These are phyloP conservation scores for Tuber magnatum DNA, from an alignment of 495 filamentous ascomycete genomes.

Conservation along the genomic window DNA sequence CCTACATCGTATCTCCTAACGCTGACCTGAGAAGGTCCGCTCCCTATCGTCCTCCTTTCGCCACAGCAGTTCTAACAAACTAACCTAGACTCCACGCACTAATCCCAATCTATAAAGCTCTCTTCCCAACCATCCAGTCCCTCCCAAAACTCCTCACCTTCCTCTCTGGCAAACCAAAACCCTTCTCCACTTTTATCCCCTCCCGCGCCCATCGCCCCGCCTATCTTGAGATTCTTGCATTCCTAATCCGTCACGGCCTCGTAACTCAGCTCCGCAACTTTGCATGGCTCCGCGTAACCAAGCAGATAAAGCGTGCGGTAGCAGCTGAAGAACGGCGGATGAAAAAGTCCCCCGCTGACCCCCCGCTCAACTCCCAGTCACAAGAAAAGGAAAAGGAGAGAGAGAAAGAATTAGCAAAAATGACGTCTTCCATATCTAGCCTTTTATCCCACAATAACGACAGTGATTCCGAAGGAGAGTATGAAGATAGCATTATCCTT, in stretches of 20 bases:
- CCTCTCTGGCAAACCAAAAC: slow-evolving; percentile 66
- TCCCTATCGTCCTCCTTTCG: background rate
- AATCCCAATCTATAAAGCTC: slow-evolving; percentile 60
- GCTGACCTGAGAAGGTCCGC: slow-evolving; percentile 56
- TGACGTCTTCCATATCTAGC: slow-evolving; percentile 27
- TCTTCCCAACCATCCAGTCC: slow-evolving; percentile 72
- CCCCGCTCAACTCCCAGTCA: background rate
- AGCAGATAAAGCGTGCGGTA: slow-evolving; percentile 49
- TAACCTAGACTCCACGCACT: slow-evolving; percentile 54
- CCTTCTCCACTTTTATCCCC: slow-evolving; percentile 74
- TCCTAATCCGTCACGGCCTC: slow-evolving; percentile 86
- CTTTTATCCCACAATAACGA: slow-evolving; percentile 9
- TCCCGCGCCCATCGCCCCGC: slow-evolving; percentile 78
- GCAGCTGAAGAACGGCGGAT: slow-evolving; percentile 39
- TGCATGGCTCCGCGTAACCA: slow-evolving; percentile 61
- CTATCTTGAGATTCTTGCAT: slow-evolving; percentile 84
- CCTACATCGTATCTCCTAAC: slow-evolving; percentile 90
- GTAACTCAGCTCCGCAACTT: slow-evolving; percentile 86
- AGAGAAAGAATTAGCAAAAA: slow-evolving; percentile 13
- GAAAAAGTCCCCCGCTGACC: background rate
- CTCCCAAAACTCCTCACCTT: slow-evolving; percentile 76
- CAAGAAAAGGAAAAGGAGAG: background rate
- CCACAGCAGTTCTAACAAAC: background rate
- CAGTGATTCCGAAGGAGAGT: slow-evolving; percentile 13
- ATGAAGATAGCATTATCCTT: slow-evolving; percentile 37